Base-by-base conservation (phyloP, 2,329 filamentous ascomycete genomes). In the Pezicula neosporulosa region DNA sequence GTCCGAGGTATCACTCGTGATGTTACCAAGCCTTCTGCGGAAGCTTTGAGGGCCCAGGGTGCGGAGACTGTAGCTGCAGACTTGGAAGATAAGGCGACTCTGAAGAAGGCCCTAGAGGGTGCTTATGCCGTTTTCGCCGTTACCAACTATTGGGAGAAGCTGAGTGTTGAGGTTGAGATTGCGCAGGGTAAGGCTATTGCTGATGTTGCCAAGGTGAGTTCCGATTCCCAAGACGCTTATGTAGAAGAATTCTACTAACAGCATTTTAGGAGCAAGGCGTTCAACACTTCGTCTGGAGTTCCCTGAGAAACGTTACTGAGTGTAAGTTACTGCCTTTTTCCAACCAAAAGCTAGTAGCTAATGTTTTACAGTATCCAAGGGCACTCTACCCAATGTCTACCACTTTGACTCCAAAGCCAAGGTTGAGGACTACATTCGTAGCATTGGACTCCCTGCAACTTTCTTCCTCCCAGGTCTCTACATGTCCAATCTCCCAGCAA, bases 1-100 rank as follows among this genome's bases (percentile, higher is more conserved):
- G 74, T 80, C 44, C 74, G 76, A 37, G 76, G 70, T 38, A 55
- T 80, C 37, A 79, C 76, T 27, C 72, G 77, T 38, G 67, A 79
- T 50, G 53, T 70, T 1, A 49, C 64, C 3, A 76, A 75, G 21
- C 52, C 67, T 4, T 65, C 71, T 4, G 71, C 76, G 0, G 60
- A 69, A 49, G 63, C 66, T 13, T 67, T 80, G n/a, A 63, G 66
- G 8, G 60, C 57, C 0, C 61, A 65, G 5, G 77, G 77, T 5
- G 71, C 64, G 19, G 74, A 80, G 54, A 60, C 77, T 18, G 69
- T 77, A 44, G 48, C 60, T 43, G 76, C 71, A 6, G 70, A 80
- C 33, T 62, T 77, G 30, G 68, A 74, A 49, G 71, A 77, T 44
- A 59, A 66, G 3, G 55, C 56, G 2, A 68, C 67, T 12, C 67